These are phyloP conservation scores for Piloderma croceum DNA, from an alignment of 768 basidiomycete species.

Conservation along the genomic window DNA sequence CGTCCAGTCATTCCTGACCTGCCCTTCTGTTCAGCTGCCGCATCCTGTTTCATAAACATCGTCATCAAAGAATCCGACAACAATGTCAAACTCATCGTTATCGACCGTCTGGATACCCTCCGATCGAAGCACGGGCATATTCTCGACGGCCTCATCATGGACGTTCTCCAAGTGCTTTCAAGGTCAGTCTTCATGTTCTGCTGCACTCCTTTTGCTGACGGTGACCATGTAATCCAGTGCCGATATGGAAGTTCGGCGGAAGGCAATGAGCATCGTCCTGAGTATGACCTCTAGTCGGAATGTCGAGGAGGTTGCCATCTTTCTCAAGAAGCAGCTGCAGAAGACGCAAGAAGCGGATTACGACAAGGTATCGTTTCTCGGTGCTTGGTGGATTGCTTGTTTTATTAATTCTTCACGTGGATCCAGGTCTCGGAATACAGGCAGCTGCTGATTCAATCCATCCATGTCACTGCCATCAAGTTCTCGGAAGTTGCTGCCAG, in stretches of 20 bases:
- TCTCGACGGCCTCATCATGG: constrained; percentile 90
- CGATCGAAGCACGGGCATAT: constrained; percentile 83
- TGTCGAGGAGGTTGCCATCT: constrained; percentile 92
- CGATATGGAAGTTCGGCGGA: constrained; percentile 94
- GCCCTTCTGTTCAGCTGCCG: constrained; percentile 57
- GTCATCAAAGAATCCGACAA: constrained; percentile 96
- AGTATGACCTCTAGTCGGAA: constrained; percentile 92
- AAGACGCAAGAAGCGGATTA: constrained; percentile 87
- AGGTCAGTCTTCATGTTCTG: constrained; percentile 41
- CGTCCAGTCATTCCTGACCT: constrained; percentile 6
- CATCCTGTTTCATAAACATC: constrained; percentile 80
- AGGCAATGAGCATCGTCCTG: constrained; percentile 83
- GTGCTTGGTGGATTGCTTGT: no score
- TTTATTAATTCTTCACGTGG: no score
- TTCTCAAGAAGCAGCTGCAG: constrained; percentile 97
- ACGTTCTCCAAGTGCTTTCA: constrained; percentile 84
- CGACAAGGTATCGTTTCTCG: constrained; percentile 87
- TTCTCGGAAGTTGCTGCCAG: constrained; percentile 96
- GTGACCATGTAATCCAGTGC: constrained; percentile 44
- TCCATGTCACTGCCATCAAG: constrained; percentile 92
- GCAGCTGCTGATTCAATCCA: constrained; percentile 93
- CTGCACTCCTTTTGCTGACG: neutral
- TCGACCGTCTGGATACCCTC: constrained; percentile 82
- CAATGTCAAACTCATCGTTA: constrained; percentile 96
- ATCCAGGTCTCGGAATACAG: constrained; percentile 85